A percentile compares a stretch with the other conserved stretches of the same genome.
These are phyloP conservation scores for Naganishia onofrii DNA, from an alignment of 768 basidiomycete genomes.

Conservation along the genomic window DNA sequence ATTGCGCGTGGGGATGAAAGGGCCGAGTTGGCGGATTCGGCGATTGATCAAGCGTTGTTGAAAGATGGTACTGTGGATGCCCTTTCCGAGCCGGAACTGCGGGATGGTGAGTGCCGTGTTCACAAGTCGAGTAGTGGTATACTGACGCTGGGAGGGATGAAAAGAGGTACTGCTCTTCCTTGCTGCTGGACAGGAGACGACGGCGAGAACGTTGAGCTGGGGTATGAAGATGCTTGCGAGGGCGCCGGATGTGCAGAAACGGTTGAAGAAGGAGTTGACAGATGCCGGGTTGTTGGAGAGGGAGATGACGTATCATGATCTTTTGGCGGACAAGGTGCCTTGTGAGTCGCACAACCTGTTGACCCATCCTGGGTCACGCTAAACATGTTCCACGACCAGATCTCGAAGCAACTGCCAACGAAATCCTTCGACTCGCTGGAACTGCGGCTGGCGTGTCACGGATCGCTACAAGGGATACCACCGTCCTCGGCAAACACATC, in stretches of 20 bases:
- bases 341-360: no score
- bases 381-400: no score
- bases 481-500: slow-evolving; percentile 40
- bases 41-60: slow-evolving; percentile 43
- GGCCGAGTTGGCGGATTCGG: slow-evolving; percentile 43
- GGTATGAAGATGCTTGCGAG: slow-evolving; percentile 4
- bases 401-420: slow-evolving; percentile 45
- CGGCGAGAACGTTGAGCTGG: slow-evolving; percentile 13
- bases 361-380: no score
- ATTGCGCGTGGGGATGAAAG: slow-evolving; percentile 34
- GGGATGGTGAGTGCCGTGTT: slow-evolving; percentile 36
- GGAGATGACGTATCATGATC: slow-evolving; percentile 11
- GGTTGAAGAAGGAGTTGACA: slow-evolving; percentile 15
- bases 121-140: no score
- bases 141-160: no score
- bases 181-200: slow-evolving; percentile 23
- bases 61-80: slow-evolving; percentile 38
- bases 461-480: slow-evolving; percentile 39
- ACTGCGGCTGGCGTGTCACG: slow-evolving; percentile 39
- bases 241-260: slow-evolving; percentile 12
- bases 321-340: slow-evolving; percentile 24
- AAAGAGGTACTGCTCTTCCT: slow-evolving; percentile 36
- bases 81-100: slow-evolving; percentile 41
- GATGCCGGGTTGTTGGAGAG: slow-evolving; percentile 14
- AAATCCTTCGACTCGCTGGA: slow-evolving; percentile 40